These are phyloP conservation scores for Vigna hirtella DNA, from an alignment of 306 rosid genomes.

Conservation along the genomic window DNA sequence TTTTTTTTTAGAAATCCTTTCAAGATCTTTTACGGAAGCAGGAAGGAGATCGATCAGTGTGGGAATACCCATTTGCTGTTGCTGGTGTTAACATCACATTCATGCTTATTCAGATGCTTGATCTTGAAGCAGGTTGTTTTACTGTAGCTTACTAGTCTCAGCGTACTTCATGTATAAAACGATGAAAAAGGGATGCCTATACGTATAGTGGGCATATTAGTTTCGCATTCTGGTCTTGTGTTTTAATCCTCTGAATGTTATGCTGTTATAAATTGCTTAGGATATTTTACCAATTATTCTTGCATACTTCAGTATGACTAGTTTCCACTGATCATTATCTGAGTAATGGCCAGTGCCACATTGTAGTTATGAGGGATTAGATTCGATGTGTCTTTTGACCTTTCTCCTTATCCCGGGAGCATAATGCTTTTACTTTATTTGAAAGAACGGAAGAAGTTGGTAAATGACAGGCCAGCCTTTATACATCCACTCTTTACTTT, in stretches of 20 bases:
- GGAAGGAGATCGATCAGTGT: slow-evolving; percentile 95
- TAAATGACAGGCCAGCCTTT: slow-evolving; percentile 13
- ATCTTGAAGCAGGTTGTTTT: slow-evolving; percentile 93
- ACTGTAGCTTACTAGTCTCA: slow-evolving; percentile 6
- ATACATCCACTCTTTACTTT: neutral
- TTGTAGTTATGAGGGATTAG: slow-evolving; percentile 19
- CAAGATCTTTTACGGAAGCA: slow-evolving; percentile 95
- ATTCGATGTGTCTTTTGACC: slow-evolving; percentile 3
- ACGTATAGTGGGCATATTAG: neutral
- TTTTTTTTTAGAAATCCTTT: slow-evolving; percentile 81
- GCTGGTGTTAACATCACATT: slow-evolving; percentile 99
- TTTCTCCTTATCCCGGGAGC: neutral
- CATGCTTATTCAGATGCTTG: slow-evolving; percentile 99
- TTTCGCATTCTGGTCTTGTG: slow-evolving; percentile 16
- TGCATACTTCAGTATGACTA: slow-evolving; percentile 12
- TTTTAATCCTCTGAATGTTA: neutral
- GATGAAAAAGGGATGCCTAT: neutral
- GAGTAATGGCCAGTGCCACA: slow-evolving; percentile 1
- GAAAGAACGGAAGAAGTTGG: slow-evolving; percentile 2
- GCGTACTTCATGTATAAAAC: slow-evolving; percentile 38
- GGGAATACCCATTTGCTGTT: slow-evolving; percentile 99
- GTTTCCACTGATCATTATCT: slow-evolving; percentile 14
- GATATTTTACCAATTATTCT: slow-evolving; percentile 9
- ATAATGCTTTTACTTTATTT: slow-evolving; percentile 6
- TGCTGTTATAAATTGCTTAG: slow-evolving; percentile 8